Evolutionary conservation across 345 rosid genomes (phyloP), one percentile per base, ranked within the genome.

Genomic region (Populus ilicifolia): DNA sequence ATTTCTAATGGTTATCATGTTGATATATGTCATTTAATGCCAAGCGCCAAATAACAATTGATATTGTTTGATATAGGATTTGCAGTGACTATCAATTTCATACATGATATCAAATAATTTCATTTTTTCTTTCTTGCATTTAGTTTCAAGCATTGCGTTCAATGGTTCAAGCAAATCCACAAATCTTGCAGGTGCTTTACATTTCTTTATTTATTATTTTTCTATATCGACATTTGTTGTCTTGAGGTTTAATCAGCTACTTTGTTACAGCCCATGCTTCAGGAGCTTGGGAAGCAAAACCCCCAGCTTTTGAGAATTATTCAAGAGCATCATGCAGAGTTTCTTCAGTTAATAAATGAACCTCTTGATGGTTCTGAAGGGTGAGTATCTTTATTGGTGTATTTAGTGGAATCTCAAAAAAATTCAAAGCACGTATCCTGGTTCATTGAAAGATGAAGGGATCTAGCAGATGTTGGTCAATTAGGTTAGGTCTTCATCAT

Each of bases 221-320:
- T 38, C 56, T 35, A 4, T 77, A 13, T 33, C 41, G 1, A 20
- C 14, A 78, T 74, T 54, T 33, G 20, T 29, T 50, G 38, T 25
- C 72, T 71, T 25, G 30, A 48, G 75, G 48, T 73, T 74, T 67
- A 80, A 79, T 41, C 20, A 27, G 35, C 82, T 81, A 70, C 69
- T 74, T 73, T 75, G 74, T 81, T 81, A 64, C 91, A 96, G 99
- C 99, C 98, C 52, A 92, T 96, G 98, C 98, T 96, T 84, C 99
- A 92, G 82, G 99, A 96, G 84, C 98, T 96, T 77, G 98, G 99
- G 73, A 96, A 94, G 86, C 99, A 96, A 76, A 96, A 96, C 67
- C 99, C 99, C 38, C 96, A 94, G 78, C 95, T 96, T 70, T 85
- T 94, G 71, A 88, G 97, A 88, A 75, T 89, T 74, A 94, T 96